Conservation (phyloP, 306 rosid species). For the Vigna radiata region DNA sequence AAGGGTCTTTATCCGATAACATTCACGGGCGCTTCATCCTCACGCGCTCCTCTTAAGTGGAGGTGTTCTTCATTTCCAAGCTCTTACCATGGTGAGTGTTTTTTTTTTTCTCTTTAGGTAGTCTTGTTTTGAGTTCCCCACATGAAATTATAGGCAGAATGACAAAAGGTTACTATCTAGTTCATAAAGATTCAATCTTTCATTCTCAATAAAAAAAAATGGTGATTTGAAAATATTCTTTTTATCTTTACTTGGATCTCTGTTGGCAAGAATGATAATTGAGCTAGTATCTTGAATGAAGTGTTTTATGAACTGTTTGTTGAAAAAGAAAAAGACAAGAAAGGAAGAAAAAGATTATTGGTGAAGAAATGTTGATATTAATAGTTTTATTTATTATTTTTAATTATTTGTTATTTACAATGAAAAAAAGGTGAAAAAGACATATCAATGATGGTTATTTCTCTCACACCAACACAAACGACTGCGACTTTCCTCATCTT, state of each 20-base stretch:
- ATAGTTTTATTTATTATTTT: no score
- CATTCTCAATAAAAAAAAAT: no score
- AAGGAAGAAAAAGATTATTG: no score
- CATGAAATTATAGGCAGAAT: background rate
- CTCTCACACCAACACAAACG: no score
- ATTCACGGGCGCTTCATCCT: constrained; percentile 43
- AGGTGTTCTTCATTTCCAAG: constrained; percentile 49
- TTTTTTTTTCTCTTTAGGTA: background rate
- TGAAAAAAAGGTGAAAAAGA: no score
- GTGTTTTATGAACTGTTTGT: background rate
- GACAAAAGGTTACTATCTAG: background rate
- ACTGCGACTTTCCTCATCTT: no score
- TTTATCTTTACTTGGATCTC: background rate
- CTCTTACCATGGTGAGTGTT: constrained; percentile 43
- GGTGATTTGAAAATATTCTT: background rate
- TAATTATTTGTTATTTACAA: no score
- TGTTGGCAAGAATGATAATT: constrained; percentile 1
- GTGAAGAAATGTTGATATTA: no score
- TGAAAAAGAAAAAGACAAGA: no score
- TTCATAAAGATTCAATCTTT: constrained; percentile 29
- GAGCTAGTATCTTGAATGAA: background rate
- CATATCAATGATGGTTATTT: no score
- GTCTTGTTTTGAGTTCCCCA: background rate
- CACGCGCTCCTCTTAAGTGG: constrained; percentile 35
- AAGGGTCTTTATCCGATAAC: constrained; percentile 39